These are phyloP conservation scores for Leccinellum luteum DNA, from an alignment of 768 basidiomycete species.

Conservation along the genomic window DNA sequence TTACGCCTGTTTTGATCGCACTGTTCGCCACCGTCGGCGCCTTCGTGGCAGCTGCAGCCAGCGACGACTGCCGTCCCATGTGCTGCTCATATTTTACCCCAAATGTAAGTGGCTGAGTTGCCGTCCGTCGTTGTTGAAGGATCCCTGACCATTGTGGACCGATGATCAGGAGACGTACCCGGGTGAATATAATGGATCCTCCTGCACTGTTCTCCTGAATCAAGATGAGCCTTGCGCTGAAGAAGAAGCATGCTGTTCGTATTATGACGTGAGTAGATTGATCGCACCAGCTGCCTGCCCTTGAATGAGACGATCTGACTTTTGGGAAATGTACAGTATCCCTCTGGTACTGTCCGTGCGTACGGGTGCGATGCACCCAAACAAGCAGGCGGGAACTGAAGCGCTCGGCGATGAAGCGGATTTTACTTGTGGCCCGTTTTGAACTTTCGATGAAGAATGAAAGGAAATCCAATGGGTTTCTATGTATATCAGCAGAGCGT, in stretches of 20 bases:
- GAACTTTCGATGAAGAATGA: no score
- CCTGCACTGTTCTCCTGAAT: not conserved
- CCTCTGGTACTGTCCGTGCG: no score
- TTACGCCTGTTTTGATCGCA: not conserved
- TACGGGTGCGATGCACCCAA: no score
- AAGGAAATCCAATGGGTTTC: no score
- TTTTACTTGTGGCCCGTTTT: no score
- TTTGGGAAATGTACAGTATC: not conserved
- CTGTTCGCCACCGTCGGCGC: not conserved
- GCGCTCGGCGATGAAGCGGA: no score
- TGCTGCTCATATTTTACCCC: not conserved
- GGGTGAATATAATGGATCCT: not conserved
- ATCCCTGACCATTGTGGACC: not conserved
- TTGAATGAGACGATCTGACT: not conserved
- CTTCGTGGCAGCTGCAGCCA: not conserved
- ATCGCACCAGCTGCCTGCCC: not conserved
- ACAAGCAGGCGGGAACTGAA: no score
- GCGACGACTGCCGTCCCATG: not conserved
- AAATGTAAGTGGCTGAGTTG: not conserved
- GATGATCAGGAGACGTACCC: not conserved
- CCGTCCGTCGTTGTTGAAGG: not conserved
- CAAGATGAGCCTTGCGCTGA: no score
- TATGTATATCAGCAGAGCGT: no score
- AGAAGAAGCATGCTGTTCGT: not conserved
- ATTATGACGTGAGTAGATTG: not conserved